phyloP scores from a whole-genome alignment of 441 rosid species.

The Kokia cookei region DNA sequence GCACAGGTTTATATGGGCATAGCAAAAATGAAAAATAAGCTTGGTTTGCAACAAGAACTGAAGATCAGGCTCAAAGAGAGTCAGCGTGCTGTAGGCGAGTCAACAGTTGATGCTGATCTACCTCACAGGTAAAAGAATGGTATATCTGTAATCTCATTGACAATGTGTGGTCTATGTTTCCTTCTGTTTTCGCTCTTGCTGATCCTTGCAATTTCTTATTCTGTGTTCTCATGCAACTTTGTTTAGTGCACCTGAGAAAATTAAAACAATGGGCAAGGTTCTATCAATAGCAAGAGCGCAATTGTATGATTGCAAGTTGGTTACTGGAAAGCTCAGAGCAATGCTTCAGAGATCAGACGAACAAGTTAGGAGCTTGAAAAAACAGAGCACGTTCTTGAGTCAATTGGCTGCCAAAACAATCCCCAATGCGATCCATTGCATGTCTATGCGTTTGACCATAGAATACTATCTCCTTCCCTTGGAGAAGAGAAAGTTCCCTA shows the following conservation, averaged over 20 bases:
- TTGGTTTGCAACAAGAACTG: constrained; percentile 61
- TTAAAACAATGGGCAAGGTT: constrained; percentile 87
- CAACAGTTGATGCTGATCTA: constrained; percentile 78
- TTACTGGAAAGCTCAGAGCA: constrained; percentile 94
- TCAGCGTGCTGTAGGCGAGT: constrained; percentile 74
- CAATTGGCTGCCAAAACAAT: constrained; percentile 97
- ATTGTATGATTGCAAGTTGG: constrained; percentile 87
- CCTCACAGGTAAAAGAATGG: constrained; percentile 48
- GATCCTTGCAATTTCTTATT: constrained; percentile 8
- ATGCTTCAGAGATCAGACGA: constrained; percentile 99
- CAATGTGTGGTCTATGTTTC: constrained; percentile 2
- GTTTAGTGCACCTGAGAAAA: constrained; percentile 72
- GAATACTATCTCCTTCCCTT: constrained; percentile 83
- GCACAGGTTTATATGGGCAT: constrained; percentile 80
- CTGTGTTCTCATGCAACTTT: constrained; percentile 7
- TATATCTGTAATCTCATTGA: constrained; percentile 5
- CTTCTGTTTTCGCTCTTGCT: constrained; percentile 3
- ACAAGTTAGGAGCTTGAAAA: constrained; percentile 94
- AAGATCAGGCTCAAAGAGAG: constrained; percentile 79
- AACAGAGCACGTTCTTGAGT: constrained; percentile 97
- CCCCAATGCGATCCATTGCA: constrained; percentile 90
- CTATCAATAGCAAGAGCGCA: constrained; percentile 77
- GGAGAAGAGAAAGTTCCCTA: constrained; percentile 86
- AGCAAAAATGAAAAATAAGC: constrained; percentile 72
- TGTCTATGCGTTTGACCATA: constrained; percentile 90